Evolutionary conservation across 176 grass and related monocot genomes (phyloP).

Genomic region (Eleusine coracana): DNA sequence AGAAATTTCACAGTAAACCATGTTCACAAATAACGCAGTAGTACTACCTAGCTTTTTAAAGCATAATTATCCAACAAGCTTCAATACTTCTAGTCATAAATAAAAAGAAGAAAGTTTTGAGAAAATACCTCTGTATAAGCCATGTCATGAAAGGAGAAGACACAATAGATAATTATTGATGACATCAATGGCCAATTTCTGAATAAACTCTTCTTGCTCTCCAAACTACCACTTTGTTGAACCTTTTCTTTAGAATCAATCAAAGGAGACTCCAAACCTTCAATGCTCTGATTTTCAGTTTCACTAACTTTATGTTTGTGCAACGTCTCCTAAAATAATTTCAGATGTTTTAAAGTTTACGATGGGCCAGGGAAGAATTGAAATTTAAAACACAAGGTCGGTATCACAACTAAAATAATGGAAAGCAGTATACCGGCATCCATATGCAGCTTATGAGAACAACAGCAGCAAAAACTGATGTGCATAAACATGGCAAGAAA

Average conservation of each 20-base stretch:
- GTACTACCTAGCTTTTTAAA: slow-evolving; percentile 11
- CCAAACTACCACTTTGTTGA: slow-evolving; percentile 38
- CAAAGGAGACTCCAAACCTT: slow-evolving; percentile 62
- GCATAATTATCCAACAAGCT: slow-evolving; percentile 5
- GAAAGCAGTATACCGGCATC: slow-evolving; percentile 69
- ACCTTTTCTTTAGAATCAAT: slow-evolving; percentile 44
- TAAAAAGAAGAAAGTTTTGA: background rate
- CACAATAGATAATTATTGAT: slow-evolving; percentile 82
- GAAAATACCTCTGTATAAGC: slow-evolving; percentile 75
- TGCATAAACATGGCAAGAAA: slow-evolving; percentile 80
- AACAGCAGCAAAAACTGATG: slow-evolving; percentile 63
- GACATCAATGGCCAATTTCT: slow-evolving; percentile 96
- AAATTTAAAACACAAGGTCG: background rate
- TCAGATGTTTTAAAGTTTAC: slow-evolving; percentile 14
- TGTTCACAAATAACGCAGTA: background rate
- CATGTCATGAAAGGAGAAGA: slow-evolving; percentile 92
- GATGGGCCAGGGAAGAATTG: background rate
- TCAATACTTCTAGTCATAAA: background rate
- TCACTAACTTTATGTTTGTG: slow-evolving; percentile 63
- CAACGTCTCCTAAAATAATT: slow-evolving; percentile 74
- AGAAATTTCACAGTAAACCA: too few species aligned
- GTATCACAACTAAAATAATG: slow-evolving; percentile 2
- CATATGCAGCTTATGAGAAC: slow-evolving; percentile 89
- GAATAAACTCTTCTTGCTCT: slow-evolving; percentile 66
- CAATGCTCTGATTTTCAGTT: slow-evolving; percentile 37